phyloP scores from a whole-genome alignment of 2,329 filamentous ascomycete species.

The Ophiostoma pallidulum region DNA sequence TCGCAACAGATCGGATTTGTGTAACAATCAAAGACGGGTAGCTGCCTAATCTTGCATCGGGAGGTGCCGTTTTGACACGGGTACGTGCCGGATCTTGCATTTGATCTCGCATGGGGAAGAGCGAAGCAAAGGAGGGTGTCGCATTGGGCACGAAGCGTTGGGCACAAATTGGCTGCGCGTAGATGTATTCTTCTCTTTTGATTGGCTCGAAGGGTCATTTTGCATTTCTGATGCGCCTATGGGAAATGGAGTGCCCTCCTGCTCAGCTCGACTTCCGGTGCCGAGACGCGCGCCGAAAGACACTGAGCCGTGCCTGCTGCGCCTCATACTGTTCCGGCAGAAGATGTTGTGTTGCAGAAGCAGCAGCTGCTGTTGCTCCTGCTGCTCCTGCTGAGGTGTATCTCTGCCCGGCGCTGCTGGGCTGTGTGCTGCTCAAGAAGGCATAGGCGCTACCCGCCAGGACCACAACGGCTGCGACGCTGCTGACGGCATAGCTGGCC shows the following conservation, averaged over 20 bases:
- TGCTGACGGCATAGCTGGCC: conserved; percentile 1
- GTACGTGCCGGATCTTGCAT: neutral
- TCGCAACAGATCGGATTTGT: neutral
- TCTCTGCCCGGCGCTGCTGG: neutral
- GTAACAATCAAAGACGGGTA: neutral
- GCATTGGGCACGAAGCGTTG: too few relatives aligned
- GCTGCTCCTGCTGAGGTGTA: neutral
- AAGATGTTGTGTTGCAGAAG: conserved; percentile 1
- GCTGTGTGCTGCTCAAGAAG: neutral
- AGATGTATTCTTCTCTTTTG: too few relatives aligned
- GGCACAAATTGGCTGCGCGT: too few relatives aligned
- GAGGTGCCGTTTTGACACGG: too few relatives aligned
- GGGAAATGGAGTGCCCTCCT: too few relatives aligned
- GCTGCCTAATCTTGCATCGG: conserved; percentile 8
- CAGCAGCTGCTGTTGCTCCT: neutral
- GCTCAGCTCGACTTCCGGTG: neutral
- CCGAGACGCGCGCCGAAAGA: conserved; percentile 2
- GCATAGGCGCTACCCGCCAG: conserved; percentile 8
- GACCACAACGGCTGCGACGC: conserved; percentile 1
- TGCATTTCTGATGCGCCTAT: too few relatives aligned
- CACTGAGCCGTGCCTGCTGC: neutral
- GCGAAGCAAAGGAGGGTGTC: too few relatives aligned
- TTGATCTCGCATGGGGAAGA: neutral
- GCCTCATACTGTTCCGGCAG: neutral
- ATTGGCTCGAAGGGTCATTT: too few relatives aligned